A percentile compares a stretch with the other conserved stretches of the same genome.
Evolutionary conservation across 768 basidiomycete genomes (phyloP).

Genomic region (Pisolithus orientalis): DNA sequence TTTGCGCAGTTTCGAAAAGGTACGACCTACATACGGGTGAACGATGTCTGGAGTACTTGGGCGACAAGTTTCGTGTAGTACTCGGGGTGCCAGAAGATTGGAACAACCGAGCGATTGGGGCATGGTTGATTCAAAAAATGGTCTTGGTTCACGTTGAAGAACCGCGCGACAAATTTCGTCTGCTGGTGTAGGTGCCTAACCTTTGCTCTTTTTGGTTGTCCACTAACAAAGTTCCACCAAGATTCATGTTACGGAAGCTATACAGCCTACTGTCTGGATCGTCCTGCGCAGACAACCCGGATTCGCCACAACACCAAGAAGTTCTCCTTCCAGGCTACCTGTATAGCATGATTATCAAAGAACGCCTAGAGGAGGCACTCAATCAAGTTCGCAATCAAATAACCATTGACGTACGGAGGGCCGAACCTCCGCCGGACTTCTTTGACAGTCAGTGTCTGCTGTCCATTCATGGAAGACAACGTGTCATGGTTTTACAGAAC

Average conservation of each 20-base stretch:
- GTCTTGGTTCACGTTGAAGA: constrained; percentile 85
- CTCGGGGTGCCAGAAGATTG: constrained; percentile 90
- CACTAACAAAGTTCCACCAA: constrained; percentile 26
- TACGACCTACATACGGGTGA: constrained; percentile 83
- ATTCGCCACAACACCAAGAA: constrained; percentile 98
- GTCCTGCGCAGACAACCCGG: constrained; percentile 93
- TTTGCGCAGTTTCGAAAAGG: constrained; percentile 90
- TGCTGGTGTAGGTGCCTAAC: constrained; percentile 70
- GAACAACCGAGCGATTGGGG: constrained; percentile 76
- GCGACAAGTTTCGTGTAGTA: constrained; percentile 94
- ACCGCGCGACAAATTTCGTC: constrained; percentile 88
- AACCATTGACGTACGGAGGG: constrained; percentile 64
- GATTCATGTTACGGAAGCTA: constrained; percentile 96
- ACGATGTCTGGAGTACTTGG: constrained; percentile 91
- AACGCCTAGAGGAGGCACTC: constrained; percentile 87
- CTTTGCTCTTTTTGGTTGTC: background rate
- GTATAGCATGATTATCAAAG: constrained; percentile 98
- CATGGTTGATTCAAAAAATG: constrained; percentile 77
- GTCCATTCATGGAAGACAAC: background rate
- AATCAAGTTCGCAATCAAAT: constrained; percentile 68
- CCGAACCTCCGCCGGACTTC: constrained; percentile 77
- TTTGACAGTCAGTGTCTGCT: constrained; percentile 59
- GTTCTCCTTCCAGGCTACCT: constrained; percentile 88
- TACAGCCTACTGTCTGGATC: constrained; percentile 86
- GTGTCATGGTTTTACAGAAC: constrained; percentile 39